These are phyloP conservation scores for Arthrobotrys entomopaga DNA, from an alignment of 2,329 filamentous ascomycete genomes.

Conservation along the genomic window DNA sequence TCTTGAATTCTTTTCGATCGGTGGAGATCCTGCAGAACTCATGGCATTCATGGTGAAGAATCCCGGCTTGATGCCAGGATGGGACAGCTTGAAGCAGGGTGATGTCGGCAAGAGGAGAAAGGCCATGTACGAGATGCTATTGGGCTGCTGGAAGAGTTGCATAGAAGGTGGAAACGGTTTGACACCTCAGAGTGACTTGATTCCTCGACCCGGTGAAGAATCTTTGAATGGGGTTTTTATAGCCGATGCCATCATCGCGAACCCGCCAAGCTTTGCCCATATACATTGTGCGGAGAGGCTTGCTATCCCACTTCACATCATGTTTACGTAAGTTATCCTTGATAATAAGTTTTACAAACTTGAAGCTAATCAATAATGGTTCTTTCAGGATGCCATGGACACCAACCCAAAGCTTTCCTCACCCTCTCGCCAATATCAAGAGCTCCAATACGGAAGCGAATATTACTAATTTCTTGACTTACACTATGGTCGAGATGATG, in stretches of 20 bases:
- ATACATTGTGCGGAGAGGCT: conserved; percentile 79
- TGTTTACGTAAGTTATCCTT: conserved; percentile 78
- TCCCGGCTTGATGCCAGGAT: conserved; percentile 83
- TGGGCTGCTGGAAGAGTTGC: conserved; percentile 87
- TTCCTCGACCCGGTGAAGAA: conserved; percentile 57
- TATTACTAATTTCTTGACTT: conserved; percentile 84
- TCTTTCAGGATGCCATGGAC: conserved; percentile 81
- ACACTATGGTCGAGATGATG: conserved; percentile 87
- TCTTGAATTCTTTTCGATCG: conserved; percentile 79
- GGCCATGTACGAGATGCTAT: conserved; percentile 81
- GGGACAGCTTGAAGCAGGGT: conserved; percentile 78
- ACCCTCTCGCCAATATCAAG: conserved; percentile 84
- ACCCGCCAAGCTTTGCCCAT: conserved; percentile 80
- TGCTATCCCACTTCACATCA: conserved; percentile 80
- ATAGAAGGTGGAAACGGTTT: conserved; percentile 69
- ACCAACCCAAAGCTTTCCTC: conserved; percentile 83
- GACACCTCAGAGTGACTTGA: conserved; percentile 58
- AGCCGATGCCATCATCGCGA: conserved; percentile 82
- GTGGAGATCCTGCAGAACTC: conserved; percentile 78
- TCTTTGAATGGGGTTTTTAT: conserved; percentile 69
- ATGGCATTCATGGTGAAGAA: conserved; percentile 95
- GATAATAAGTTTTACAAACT: neutral
- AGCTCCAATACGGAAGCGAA: conserved; percentile 78
- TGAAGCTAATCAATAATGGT: conserved; percentile 11
- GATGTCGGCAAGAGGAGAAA: conserved; percentile 79